Evolutionary conservation across 306 rosid genomes (phyloP), one percentile per base, ranked within the genome.

Genomic region (Benincasa hispida): DNA sequence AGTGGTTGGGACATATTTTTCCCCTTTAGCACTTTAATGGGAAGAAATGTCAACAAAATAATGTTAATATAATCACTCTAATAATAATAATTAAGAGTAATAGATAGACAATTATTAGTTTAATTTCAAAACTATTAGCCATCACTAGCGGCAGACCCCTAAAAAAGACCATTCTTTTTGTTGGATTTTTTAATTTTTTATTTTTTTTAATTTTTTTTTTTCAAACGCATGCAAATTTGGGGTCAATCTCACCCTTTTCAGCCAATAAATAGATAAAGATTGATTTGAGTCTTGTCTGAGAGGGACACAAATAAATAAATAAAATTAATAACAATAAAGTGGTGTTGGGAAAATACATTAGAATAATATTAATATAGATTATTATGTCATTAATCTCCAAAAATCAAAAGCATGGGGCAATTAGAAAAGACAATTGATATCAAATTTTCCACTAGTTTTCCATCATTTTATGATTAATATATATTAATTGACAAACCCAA

Each of bases 191-290:
- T 1, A 2, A 8, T 39, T 39, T 39, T 39, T 35, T 5, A 5
- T 35, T 35, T 35, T 35, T 35, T 35, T 35, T 34, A 2, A 42
- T 42, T 42, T 45, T 45, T 2, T 2, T 45, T 45, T 1, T 45
- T 68, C 55, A 68, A 68, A 68, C 30, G 75, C 75, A 68, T 68
- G 75, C 75, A 68, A 68, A 68, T 22, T 68, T 25, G 3, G 54
- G 54, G 74, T 68, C 74, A 41, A 68, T 41, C 4, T 22, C 51
- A 21, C 11, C 45, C 54, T 68, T 68, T 39, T 66, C 10, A 39
- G 11, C 74, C 74, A 68, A 65, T 41, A 8, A 67, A 68, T 68
- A 13, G 53, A 42, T 11, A 67, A 39, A 67, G 74, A 39, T 68
- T 68, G 75, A 68, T 68, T 42, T 68, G 34, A 42, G 35, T 14